Percentiles rank a stretch among this genome's conserved stretches.
phyloP scores from a whole-genome alignment of 176 grass and related monocot genomes.

The Lolium multiflorum region DNA sequence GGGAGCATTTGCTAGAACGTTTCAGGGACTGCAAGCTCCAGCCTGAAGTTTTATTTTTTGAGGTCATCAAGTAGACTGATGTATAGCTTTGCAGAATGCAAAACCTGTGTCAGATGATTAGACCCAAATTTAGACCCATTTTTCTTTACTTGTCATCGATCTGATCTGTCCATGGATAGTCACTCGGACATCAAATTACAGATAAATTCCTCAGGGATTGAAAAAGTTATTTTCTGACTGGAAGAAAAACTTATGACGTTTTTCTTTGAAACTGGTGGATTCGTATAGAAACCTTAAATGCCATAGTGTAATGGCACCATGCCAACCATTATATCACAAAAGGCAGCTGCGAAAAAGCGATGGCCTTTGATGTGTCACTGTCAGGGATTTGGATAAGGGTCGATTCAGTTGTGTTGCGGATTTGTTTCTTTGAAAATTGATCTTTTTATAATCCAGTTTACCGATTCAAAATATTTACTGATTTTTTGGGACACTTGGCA shows the following conservation, averaged over 20 bases:
- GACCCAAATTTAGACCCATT: neutral
- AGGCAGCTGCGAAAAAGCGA: neutral
- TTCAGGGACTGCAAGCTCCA: conserved; percentile 6
- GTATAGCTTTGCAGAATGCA: conserved; percentile 10
- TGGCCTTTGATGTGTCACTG: neutral
- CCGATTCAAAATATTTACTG: too few relatives aligned
- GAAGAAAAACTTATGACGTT: neutral
- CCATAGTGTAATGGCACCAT: too few relatives aligned
- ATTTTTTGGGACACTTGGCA: too few relatives aligned
- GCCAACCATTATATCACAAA: neutral
- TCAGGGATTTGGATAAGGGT: neutral
- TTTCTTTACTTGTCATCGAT: neutral
- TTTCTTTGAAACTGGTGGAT: neutral
- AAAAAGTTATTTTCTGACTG: neutral
- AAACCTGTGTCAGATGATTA: neutral
- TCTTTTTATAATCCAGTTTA: too few relatives aligned
- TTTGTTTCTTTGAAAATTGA: too few relatives aligned
- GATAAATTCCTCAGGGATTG: neutral
- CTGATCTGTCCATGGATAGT: neutral
- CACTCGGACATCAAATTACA: neutral
- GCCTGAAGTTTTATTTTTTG: conserved; percentile 24
- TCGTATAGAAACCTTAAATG: too few relatives aligned
- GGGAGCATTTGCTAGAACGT: neutral
- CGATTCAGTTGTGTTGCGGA: too few relatives aligned
- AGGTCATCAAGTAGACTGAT: conserved; percentile 24